Percentiles rank a stretch among this genome's conserved stretches.
These are phyloP conservation scores for Penicillium salamii DNA, from an alignment of 495 filamentous ascomycete genomes.

Conservation along the genomic window DNA sequence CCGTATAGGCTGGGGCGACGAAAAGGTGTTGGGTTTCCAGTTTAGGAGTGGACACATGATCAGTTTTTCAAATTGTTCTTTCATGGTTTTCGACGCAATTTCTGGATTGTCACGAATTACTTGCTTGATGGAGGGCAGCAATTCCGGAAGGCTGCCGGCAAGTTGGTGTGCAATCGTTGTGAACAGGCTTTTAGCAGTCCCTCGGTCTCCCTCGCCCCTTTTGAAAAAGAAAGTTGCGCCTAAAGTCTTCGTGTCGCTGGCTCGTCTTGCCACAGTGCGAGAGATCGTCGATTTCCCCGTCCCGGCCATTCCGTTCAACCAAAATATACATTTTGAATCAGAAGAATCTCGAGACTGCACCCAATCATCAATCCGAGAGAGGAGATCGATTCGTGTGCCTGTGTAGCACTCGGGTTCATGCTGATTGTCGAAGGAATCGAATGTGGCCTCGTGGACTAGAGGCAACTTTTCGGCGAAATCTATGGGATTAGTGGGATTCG, in stretches of 20 bases:
- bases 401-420: constrained; percentile 20
- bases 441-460: constrained; percentile 8
- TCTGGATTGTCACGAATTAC: background rate
- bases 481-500: background rate
- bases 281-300: constrained; percentile 14
- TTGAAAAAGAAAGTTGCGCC: background rate
- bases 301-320: background rate
- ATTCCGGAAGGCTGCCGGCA: background rate
- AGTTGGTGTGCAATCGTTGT: background rate
- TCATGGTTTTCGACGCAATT: constrained; percentile 31
- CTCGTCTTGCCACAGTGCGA: constrained; percentile 11
- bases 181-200: background rate
- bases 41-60: constrained; percentile 34
- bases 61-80: constrained; percentile 48
- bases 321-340: background rate
- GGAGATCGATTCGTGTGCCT: constrained; percentile 24
- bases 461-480: background rate
- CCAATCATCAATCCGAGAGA: constrained; percentile 24
- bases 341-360: constrained; percentile 17
- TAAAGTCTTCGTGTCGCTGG: background rate
- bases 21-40: too few relatives aligned
- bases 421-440: constrained; percentile 15
- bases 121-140: background rate
- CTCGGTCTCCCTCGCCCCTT: background rate
- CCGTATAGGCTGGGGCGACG: background rate